Evolutionary conservation across 768 basidiomycete genomes (phyloP).

Genomic region (Glaciozyma antarctica): DNA sequence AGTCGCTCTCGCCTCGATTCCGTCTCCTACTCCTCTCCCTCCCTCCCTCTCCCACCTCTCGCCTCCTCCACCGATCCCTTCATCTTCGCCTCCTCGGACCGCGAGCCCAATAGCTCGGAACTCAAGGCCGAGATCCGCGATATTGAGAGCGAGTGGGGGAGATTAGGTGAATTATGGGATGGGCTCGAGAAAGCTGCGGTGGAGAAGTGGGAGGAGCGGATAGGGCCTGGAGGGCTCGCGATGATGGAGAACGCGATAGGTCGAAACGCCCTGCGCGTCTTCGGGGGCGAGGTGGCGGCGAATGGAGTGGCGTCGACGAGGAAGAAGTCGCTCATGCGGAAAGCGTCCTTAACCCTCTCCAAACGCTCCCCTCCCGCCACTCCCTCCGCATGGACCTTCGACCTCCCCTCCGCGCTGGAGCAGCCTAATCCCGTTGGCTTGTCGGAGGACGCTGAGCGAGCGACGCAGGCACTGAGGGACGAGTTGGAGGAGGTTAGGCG

Average conservation of each 20-base stretch:
- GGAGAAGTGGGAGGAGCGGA: not conserved
- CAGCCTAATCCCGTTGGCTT: not conserved
- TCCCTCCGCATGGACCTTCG: not conserved
- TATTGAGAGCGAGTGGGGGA: slow-evolving; percentile 18
- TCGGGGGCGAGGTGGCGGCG: no score
- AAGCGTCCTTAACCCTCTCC: slow-evolving; percentile 3
- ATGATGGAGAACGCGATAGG: not conserved
- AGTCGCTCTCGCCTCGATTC: not conserved
- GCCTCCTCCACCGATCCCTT: slow-evolving; percentile 14
- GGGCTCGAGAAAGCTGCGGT: not conserved
- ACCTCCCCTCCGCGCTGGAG: not conserved
- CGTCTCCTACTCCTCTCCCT: not conserved
- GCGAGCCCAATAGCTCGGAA: not conserved
- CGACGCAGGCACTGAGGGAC: not conserved
- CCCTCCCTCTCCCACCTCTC: slow-evolving; percentile 8
- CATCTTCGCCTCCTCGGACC: slow-evolving; percentile 2
- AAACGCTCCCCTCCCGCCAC: not conserved
- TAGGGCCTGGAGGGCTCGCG: not conserved
- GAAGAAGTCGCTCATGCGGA: not conserved
- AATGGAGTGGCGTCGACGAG: not conserved
- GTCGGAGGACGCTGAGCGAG: not conserved
- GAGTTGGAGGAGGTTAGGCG: not conserved
- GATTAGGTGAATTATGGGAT: slow-evolving; percentile 7
- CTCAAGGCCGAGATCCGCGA: slow-evolving; percentile 1
- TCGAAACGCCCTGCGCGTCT: not conserved